Conservation (phyloP, 202 grass and related monocot species). For the Alloteropsis angusta region DNA sequence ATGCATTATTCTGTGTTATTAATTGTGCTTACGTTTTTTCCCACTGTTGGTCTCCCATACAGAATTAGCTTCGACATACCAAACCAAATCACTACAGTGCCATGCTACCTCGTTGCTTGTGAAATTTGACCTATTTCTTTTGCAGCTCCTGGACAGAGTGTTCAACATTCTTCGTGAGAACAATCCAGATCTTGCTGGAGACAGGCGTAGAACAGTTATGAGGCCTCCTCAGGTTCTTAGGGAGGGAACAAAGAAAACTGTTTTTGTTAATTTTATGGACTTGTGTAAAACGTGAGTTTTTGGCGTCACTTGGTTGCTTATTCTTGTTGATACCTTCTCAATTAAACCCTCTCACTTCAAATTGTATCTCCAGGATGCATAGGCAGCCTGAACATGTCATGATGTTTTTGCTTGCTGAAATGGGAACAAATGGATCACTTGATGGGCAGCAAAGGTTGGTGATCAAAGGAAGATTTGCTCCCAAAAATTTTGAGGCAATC, state of each 20-base stretch:
- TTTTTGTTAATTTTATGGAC: slow-evolving; percentile 80
- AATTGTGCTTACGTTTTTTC: background rate
- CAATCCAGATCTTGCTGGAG: slow-evolving; percentile 54
- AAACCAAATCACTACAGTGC: background rate
- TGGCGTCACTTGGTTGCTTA: background rate
- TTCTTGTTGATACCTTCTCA: background rate
- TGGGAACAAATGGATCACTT: slow-evolving; percentile 58
- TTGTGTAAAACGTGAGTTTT: slow-evolving; percentile 53
- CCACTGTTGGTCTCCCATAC: background rate
- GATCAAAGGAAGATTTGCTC: slow-evolving; percentile 60
- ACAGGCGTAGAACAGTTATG: slow-evolving; percentile 40
- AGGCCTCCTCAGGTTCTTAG: slow-evolving; percentile 50
- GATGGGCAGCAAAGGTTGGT: slow-evolving; percentile 74
- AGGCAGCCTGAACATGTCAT: slow-evolving; percentile 75
- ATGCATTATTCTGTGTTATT: background rate
- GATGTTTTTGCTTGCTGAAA: slow-evolving; percentile 61
- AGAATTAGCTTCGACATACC: background rate
- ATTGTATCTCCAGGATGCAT: slow-evolving; percentile 49
- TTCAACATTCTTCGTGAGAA: slow-evolving; percentile 56
- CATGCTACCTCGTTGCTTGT: background rate
- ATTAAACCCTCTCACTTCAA: background rate
- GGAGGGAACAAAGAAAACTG: slow-evolving; percentile 69
- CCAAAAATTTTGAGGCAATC: slow-evolving; percentile 46
- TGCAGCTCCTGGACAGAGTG: slow-evolving; percentile 58
- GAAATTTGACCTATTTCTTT: background rate